Percentiles rank a stretch among this genome's conserved stretches.
phyloP scores from a whole-genome alignment of 768 basidiomycete species.

The Tylopilus sp. region DNA sequence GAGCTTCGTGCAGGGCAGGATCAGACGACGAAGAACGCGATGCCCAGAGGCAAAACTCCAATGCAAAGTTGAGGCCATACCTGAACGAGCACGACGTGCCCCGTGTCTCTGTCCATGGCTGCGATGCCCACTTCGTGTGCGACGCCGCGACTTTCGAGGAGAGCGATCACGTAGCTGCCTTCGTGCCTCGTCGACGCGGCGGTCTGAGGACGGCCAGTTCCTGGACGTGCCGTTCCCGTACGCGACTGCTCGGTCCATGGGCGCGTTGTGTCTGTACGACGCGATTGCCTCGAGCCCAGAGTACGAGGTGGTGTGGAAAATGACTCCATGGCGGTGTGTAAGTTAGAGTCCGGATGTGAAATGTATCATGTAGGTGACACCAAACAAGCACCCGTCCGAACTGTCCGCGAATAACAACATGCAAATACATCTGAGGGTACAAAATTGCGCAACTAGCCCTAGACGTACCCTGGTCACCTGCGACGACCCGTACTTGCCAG shows the following conservation, averaged over 20 bases:
- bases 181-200: conserved; percentile 57
- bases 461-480: too few species aligned
- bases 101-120: conserved; percentile 77
- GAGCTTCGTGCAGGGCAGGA: conserved; percentile 42
- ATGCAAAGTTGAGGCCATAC: too few species aligned
- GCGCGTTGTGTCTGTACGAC: conserved; percentile 29
- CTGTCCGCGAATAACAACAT: too few species aligned
- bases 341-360: neutral
- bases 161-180: conserved; percentile 59
- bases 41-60: conserved; percentile 3
- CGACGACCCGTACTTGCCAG: too few species aligned
- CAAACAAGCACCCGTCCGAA: too few species aligned
- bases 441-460: too few species aligned
- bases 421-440: too few species aligned
- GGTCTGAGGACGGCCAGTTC: conserved; percentile 59
- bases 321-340: conserved; percentile 2
- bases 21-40: neutral
- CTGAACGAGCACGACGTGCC: conserved; percentile 74
- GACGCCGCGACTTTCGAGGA: conserved; percentile 75
- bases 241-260: conserved; percentile 59
- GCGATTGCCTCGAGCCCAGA: conserved; percentile 12
- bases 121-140: conserved; percentile 86
- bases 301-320: conserved; percentile 15
- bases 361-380: neutral
- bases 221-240: conserved; percentile 37